These are phyloP conservation scores for Allium fistulosum DNA, from an alignment of 106 monocot genomes.

Conservation along the genomic window DNA sequence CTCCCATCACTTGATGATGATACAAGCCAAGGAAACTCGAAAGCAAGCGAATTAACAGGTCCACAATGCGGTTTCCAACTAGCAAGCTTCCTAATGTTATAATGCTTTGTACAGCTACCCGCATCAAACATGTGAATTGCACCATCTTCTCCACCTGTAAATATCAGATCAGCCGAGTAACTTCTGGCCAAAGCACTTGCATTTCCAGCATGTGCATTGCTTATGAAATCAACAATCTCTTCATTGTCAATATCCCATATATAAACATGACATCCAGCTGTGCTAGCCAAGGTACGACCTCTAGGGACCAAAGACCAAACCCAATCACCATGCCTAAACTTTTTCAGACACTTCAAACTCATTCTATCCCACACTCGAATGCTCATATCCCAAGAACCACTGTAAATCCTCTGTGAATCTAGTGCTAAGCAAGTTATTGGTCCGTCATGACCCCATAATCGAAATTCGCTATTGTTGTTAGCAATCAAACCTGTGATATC, in stretches of 20 bases:
- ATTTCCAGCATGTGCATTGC: slow-evolving; percentile 40
- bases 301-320: slow-evolving; percentile 64
- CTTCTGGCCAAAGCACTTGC: slow-evolving; percentile 49
- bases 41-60: slow-evolving; percentile 55
- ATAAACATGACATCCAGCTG: slow-evolving; percentile 59
- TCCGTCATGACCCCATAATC: slow-evolving; percentile 81
- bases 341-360: slow-evolving; percentile 40
- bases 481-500: slow-evolving; percentile 22
- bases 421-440: slow-evolving; percentile 75
- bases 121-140: slow-evolving; percentile 58
- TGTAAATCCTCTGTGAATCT: slow-evolving; percentile 58
- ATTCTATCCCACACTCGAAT: slow-evolving; percentile 60
- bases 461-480: slow-evolving; percentile 27
- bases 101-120: neutral
- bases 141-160: slow-evolving; percentile 78
- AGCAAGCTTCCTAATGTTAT: slow-evolving; percentile 23
- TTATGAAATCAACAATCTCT: slow-evolving; percentile 17
- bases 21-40: slow-evolving; percentile 91
- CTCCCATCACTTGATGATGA: slow-evolving; percentile 72
- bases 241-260: slow-evolving; percentile 55
- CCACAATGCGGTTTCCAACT: slow-evolving; percentile 61
- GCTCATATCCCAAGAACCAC: slow-evolving; percentile 88
- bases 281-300: slow-evolving; percentile 54
- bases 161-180: slow-evolving; percentile 53
- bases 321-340: slow-evolving; percentile 63